Evolutionary conservation across 306 rosid genomes (phyloP).

Genomic region (Senna siamea): DNA sequence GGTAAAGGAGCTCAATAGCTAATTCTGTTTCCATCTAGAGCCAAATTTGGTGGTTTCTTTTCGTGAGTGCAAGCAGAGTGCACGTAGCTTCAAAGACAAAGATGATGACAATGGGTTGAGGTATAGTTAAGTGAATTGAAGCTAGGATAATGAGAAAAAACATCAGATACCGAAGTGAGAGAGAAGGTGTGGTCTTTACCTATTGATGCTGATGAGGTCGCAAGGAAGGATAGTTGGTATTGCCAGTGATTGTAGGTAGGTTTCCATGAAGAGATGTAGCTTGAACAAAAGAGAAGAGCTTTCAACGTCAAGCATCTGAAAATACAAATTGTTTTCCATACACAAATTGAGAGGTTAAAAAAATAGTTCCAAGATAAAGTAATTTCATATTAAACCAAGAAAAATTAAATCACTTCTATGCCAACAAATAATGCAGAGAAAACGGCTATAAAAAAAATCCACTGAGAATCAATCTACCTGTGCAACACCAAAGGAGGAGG

Average conservation of each 20-base stretch:
- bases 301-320: conserved; percentile 36
- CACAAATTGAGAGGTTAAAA: background rate
- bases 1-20: background rate
- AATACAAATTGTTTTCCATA: background rate
- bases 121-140: background rate
- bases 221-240: background rate
- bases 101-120: background rate
- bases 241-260: background rate
- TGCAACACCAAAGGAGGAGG: conserved; percentile 21
- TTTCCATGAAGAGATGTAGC: conserved; percentile 8
- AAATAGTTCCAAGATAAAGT: background rate
- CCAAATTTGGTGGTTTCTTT: background rate
- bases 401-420: conserved; percentile 3
- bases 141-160: background rate
- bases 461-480: conserved; percentile 27
- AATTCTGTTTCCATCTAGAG: background rate
- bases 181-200: conserved; percentile 19
- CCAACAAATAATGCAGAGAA: conserved; percentile 5
- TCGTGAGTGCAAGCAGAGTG: conserved; percentile 15
- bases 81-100: conserved; percentile 29
- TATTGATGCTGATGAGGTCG: conserved; percentile 13
- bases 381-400: no score
- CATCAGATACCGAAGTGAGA: background rate
- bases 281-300: conserved; percentile 13
- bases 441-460: conserved; percentile 3